Evolutionary conservation across 148 eudicot genomes (phyloP).

Genomic region (Beta vulgaris): DNA sequence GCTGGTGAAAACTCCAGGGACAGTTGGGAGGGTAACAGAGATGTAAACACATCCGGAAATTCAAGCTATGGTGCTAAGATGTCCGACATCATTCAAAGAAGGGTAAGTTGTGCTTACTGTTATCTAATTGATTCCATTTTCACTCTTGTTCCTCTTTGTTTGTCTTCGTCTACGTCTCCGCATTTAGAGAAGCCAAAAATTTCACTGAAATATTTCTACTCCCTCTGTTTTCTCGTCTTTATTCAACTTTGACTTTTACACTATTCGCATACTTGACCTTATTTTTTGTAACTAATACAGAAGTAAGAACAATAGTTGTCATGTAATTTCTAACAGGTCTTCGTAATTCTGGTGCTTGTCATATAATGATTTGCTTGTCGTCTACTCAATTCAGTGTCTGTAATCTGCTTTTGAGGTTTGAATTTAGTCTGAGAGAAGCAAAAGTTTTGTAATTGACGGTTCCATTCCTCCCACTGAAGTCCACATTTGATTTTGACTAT

Average conservation of each 20-base stretch:
- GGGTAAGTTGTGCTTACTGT: constrained; percentile 31
- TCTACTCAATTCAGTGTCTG: background rate
- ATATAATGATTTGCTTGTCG: background rate
- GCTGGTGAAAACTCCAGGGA: constrained; percentile 51
- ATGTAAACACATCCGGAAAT: constrained; percentile 33
- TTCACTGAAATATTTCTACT: too few relatives aligned
- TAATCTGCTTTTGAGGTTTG: background rate
- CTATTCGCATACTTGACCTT: too few relatives aligned
- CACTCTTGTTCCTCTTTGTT: background rate
- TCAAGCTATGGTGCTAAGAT: constrained; percentile 56
- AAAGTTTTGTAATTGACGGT: background rate
- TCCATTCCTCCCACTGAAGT: background rate
- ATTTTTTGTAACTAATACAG: too few relatives aligned
- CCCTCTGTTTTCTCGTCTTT: too few relatives aligned
- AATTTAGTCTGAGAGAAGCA: background rate
- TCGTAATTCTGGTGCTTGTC: too few relatives aligned
- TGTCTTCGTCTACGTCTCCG: too few relatives aligned
- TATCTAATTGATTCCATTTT: background rate
- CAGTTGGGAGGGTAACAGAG: constrained; percentile 54
- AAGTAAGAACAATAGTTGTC: too few relatives aligned
- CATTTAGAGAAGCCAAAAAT: too few relatives aligned
- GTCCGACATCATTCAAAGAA: constrained; percentile 75
- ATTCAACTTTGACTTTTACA: too few relatives aligned
- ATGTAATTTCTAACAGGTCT: too few relatives aligned
- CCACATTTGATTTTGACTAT: background rate